Evolutionary conservation across 306 rosid genomes (phyloP), one percentile per base, ranked within the genome.

Genomic region (Arachis stenosperma): DNA sequence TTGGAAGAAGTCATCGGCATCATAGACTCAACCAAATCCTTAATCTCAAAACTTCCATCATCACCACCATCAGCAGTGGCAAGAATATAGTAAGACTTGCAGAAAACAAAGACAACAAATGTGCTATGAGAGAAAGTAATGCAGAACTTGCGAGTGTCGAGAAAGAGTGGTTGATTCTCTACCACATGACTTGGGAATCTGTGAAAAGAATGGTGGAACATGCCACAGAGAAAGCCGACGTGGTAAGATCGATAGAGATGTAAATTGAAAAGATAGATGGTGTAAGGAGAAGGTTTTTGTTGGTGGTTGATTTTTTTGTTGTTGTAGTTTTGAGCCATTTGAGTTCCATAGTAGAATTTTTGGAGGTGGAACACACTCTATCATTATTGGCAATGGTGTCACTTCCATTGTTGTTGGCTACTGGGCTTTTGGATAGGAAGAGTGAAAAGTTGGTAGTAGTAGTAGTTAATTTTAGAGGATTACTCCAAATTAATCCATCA

Each of bases 91-190:
- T 40, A 71, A 10, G 83, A 59, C 71, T 91, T 89, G 81, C 88
- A 83, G 85, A 91, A 91, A 63, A 89, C 96, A 8, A 92, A 89
- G 65, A 91, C 88, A 52, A 89, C 57, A 5, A 91, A 79, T 7
- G 89, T 68, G 53, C 97, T 91, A 68, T 84, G 88, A 71, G 88
- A 86, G 43, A 91, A 82, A 80, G 97, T 96, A 40, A 83, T 13
- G 42, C 86, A 81, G 51, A 89, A 93, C 78, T 91, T 89, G 65
- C 37, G 75, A 64, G 78, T 79, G 54, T 91, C 87, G 10, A 87
- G 70, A 9, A 78, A 54, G 37, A 33, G 4, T 0, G 37, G 4
- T 3, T 33, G 37, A 33, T 33, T 0, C 69, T 84, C 85, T 33
- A 76, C 76, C 40, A 33, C 56, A 61, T 63, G 67, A 14, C 61